These are phyloP conservation scores for Hyaloscypha finlandica DNA, from an alignment of 495 filamentous ascomycete genomes.

Conservation along the genomic window DNA sequence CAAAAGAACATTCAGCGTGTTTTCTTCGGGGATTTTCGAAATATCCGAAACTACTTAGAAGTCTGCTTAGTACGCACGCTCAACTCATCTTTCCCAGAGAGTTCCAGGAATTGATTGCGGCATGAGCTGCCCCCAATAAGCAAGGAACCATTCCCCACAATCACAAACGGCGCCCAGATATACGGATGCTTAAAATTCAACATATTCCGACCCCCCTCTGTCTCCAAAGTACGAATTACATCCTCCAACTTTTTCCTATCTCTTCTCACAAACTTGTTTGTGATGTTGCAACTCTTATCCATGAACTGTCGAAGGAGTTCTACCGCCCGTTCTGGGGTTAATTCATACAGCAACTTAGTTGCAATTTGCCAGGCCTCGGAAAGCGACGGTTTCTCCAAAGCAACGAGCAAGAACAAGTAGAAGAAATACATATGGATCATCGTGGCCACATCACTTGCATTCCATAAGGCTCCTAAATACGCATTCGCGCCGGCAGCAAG, in stretches of 20 bases:
- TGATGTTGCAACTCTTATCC: too few relatives aligned
- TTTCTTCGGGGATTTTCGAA: too few relatives aligned
- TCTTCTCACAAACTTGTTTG: background rate
- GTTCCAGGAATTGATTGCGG: too few relatives aligned
- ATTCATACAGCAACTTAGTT: background rate
- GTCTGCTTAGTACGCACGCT: too few relatives aligned
- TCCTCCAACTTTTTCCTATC: background rate
- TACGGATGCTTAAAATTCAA: conserved; percentile 1
- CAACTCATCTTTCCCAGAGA: too few relatives aligned
- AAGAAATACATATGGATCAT: conserved; percentile 1
- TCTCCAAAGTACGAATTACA: background rate
- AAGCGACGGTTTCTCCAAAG: background rate
- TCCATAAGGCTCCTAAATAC: background rate
- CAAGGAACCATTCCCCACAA: background rate
- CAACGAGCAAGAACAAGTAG: background rate
- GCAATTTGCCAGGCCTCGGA: background rate
- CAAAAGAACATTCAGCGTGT: too few relatives aligned
- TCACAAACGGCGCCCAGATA: background rate
- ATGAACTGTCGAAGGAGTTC: too few relatives aligned
- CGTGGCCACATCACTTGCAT: background rate
- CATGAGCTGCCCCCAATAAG: too few relatives aligned
- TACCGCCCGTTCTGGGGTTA: too few relatives aligned
- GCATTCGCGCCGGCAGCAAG: background rate
- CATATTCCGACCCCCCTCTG: background rate
- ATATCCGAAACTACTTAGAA: too few relatives aligned